Evolutionary conservation across 2,329 filamentous ascomycete genomes (phyloP), one percentile per base, ranked within the genome.

Genomic region (Plenodomus tracheiphilus): DNA sequence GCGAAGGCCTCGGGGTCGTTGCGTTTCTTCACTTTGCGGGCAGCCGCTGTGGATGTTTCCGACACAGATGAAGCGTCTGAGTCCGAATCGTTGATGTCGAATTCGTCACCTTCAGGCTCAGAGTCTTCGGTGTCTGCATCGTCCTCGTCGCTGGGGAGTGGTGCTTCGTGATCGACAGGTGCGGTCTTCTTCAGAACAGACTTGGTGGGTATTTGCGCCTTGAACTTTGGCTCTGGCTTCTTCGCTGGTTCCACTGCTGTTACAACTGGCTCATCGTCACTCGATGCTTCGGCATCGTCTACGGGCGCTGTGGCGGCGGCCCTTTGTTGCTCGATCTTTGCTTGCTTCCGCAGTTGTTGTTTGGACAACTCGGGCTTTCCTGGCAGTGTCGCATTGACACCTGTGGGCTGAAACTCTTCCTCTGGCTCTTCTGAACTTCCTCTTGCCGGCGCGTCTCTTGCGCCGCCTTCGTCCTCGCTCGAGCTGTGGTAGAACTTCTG

Each of bases 1-100:
- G 93, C 90, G 72, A 99, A 97, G 43, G 90, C 91, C 56, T 82
- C 79, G 2, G 94, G 92, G 73, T 99, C 93, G 75, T 96, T 96
- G 68, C 92, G 87, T 76, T 97, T 97, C 13, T 86, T 85, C 65
- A 85, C 88, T 61, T 74, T 76, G 30, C 65, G 62, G 7, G 61
- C 54, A 9, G 61, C 59, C 34, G 59, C 64, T 9, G 64, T 69
- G 20, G 66, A 71, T 7, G 61, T 69, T 42, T 72, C 66, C 2
- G 70, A 72, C 20, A 56, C 48, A 16, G 66, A 65, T 10, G 65
- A 62, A 32, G 54, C 62, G 17, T 77, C 75, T 19, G 54, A 58
- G 38, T 68, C 64, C 0, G 59, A 59, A 44, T 65, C 64, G 42
- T 57, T 59, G n/a, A 73, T 70, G 22, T 68, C 62, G 30, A 60